Evolutionary conservation across 768 basidiomycete genomes (phyloP).

Genomic region (Calocybe indica): DNA sequence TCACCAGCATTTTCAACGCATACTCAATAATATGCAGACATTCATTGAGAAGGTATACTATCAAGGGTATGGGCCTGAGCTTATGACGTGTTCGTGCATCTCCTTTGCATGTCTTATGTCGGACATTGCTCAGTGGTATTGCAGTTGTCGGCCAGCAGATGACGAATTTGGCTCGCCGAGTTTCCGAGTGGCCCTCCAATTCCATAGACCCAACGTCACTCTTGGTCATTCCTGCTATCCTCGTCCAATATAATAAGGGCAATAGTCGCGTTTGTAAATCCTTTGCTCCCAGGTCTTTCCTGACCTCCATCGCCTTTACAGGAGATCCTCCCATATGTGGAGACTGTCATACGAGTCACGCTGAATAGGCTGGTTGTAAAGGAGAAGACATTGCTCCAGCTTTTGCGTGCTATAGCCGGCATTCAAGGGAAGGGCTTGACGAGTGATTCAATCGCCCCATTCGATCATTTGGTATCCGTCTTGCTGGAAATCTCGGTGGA

Average conservation of each 20-base stretch:
- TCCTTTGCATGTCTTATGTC: slow-evolving; percentile 2
- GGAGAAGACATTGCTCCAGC: slow-evolving; percentile 31
- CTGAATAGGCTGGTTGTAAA: slow-evolving; percentile 46
- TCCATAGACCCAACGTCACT: slow-evolving; percentile 52
- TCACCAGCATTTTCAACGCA: slow-evolving; percentile 39
- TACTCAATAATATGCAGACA: slow-evolving; percentile 48
- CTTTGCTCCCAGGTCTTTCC: slow-evolving; percentile 2
- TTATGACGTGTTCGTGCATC: slow-evolving; percentile 48
- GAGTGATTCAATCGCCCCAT: slow-evolving; percentile 12
- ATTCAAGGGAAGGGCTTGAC: slow-evolving; percentile 31
- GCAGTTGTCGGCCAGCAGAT: slow-evolving; percentile 56
- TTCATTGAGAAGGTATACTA: slow-evolving; percentile 58
- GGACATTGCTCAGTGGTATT: background rate
- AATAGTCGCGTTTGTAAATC: slow-evolving; percentile 41
- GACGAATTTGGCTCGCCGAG: slow-evolving; percentile 45
- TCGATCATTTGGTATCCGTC: too few relatives aligned
- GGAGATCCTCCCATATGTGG: slow-evolving; percentile 57
- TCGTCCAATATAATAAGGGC: slow-evolving; percentile 57
- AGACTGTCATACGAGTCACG: slow-evolving; percentile 51
- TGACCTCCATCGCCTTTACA: slow-evolving; percentile 13
- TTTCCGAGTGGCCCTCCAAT: slow-evolving; percentile 46
- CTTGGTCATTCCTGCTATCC: slow-evolving; percentile 39
- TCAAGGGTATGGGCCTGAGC: slow-evolving; percentile 40
- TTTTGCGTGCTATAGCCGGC: slow-evolving; percentile 42
- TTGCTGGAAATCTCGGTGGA: slow-evolving; percentile 27